These are phyloP conservation scores for Pleoardoris graminearum DNA, from an alignment of 2,329 filamentous ascomycete genomes.

Conservation along the genomic window DNA sequence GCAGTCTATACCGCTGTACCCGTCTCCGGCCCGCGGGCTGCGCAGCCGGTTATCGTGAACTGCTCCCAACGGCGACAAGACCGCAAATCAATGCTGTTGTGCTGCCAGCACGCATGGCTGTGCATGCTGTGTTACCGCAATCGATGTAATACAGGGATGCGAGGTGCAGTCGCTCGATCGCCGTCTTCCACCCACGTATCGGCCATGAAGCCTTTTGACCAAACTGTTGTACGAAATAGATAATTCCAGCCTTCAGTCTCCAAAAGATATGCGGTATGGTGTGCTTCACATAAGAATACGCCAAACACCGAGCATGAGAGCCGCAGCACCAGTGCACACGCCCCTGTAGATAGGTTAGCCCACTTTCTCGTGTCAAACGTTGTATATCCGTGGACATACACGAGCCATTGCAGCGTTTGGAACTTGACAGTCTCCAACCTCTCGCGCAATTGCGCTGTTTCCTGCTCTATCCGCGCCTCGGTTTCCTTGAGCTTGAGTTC, in stretches of 20 bases:
- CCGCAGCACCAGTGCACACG: slow-evolving; percentile 68
- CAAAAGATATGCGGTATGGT: slow-evolving; percentile 2
- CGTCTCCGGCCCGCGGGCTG: not conserved
- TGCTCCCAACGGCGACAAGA: slow-evolving; percentile 16
- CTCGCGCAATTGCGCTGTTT: slow-evolving; percentile 86
- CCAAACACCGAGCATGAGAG: slow-evolving; percentile 69
- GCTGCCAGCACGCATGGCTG: slow-evolving; percentile 17
- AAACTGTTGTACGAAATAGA: slow-evolving; percentile 2
- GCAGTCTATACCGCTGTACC: not conserved
- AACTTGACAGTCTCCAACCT: slow-evolving; percentile 98
- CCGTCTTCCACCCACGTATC: slow-evolving; percentile 11
- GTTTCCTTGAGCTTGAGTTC: slow-evolving; percentile 99
- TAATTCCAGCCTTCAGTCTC: slow-evolving; percentile 8
- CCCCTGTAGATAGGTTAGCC: slow-evolving; percentile 52
- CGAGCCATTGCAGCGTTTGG: slow-evolving; percentile 95
- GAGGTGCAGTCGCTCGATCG: slow-evolving; percentile 11
- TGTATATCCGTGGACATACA: slow-evolving; percentile 64
- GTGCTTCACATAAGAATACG: slow-evolving; percentile 62
- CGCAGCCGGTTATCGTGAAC: slow-evolving; percentile 20
- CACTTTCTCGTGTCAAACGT: not conserved
- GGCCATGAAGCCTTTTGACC: slow-evolving; percentile 1
- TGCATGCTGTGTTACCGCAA: slow-evolving; percentile 26
- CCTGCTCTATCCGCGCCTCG: slow-evolving; percentile 97
- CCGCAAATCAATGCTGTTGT: slow-evolving; percentile 15
- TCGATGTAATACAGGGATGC: slow-evolving; percentile 19